These are phyloP conservation scores for Suillus fuscotomentosus DNA, from an alignment of 768 basidiomycete genomes.

Conservation along the genomic window DNA sequence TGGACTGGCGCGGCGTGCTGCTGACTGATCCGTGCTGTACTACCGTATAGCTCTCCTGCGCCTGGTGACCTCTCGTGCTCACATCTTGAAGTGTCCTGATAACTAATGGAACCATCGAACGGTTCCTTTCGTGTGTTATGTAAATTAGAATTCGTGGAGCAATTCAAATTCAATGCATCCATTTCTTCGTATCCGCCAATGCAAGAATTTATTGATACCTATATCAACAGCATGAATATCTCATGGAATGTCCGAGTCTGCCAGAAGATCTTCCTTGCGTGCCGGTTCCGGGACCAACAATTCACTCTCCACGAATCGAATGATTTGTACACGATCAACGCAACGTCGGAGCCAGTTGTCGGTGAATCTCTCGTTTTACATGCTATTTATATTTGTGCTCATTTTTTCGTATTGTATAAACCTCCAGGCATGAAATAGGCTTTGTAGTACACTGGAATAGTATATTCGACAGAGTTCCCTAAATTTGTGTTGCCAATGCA, in stretches of 20 bases:
- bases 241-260: conserved; percentile 60
- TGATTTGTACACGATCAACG: not conserved
- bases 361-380: not conserved
- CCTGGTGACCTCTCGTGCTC: no score
- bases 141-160: no score
- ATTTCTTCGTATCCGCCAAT: no score
- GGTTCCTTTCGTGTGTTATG: no score
- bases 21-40: no score
- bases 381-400: not conserved
- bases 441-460: not conserved
- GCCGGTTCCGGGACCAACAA: conserved; percentile 34
- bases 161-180: no score
- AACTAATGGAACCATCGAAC: no score
- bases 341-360: not conserved
- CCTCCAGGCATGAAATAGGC: not conserved
- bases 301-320: not conserved
- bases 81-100: no score
- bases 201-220: no score
- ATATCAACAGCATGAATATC: conserved; percentile 61
- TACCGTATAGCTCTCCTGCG: no score
- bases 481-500: not conserved
- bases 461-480: not conserved
- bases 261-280: conserved; percentile 64
- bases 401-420: not conserved
- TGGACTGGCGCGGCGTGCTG: no score